phyloP scores from a whole-genome alignment of 352 stramenopile species.

The Albugo candida region DNA sequence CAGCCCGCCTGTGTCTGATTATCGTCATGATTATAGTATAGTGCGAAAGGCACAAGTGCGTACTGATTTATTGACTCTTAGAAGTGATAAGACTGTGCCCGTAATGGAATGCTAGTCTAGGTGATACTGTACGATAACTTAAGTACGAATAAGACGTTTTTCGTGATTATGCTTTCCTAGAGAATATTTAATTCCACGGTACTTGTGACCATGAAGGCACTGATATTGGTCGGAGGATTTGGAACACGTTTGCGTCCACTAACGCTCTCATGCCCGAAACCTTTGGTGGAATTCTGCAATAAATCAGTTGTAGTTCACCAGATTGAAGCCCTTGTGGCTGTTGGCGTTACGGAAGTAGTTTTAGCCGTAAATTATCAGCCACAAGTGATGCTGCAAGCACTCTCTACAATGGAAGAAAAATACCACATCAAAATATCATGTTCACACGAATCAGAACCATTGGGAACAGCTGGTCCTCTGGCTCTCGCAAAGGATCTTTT shows the following conservation, averaged over 20 bases:
- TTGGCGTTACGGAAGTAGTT: constrained; percentile 79
- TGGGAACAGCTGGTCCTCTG: constrained; percentile 67
- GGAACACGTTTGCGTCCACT: constrained; percentile 77
- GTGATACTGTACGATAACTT: too few species aligned
- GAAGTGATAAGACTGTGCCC: too few species aligned
- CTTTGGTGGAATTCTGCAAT: constrained; percentile 84
- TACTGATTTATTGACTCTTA: too few species aligned
- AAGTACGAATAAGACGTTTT: too few species aligned
- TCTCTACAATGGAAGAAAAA: constrained; percentile 69
- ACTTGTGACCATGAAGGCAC: constrained; percentile 50
- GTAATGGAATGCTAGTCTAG: too few species aligned
- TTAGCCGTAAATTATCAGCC: constrained; percentile 81
- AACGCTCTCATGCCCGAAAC: constrained; percentile 79
- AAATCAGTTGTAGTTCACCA: constrained; percentile 81
- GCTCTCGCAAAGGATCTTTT: constrained; percentile 65
- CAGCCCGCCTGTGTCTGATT: too few species aligned
- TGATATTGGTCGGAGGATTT: constrained; percentile 82
- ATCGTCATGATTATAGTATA: too few species aligned
- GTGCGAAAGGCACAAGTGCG: too few species aligned
- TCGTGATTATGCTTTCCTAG: too few species aligned
- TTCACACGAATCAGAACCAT: constrained; percentile 67
- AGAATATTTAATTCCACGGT: too few species aligned
- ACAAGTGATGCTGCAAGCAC: constrained; percentile 67
- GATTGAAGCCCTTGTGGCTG: constrained; percentile 70
- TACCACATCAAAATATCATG: constrained; percentile 82